Evolutionary conservation across 306 rosid genomes (phyloP).

Genomic region (Nissolia schottii): DNA sequence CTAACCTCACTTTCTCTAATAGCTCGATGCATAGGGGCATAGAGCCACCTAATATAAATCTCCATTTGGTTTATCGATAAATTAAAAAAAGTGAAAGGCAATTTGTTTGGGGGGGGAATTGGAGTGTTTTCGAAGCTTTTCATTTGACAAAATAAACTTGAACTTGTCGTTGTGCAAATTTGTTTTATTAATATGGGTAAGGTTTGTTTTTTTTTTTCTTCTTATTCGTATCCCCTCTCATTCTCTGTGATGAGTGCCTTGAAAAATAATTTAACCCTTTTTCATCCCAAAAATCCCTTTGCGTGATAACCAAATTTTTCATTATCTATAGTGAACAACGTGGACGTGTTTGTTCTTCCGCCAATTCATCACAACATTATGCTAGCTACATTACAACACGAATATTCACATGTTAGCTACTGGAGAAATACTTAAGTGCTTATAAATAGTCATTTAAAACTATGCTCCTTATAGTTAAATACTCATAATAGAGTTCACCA

Average conservation of each 20-base stretch:
- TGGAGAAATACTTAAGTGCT: too few species aligned
- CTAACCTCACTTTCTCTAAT: background rate
- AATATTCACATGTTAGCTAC: too few species aligned
- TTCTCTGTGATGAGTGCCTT: background rate
- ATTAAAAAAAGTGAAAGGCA: background rate
- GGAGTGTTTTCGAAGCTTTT: slow-evolving; percentile 24
- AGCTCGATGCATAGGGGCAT: background rate
- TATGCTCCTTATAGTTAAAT: too few species aligned
- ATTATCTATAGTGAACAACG: background rate
- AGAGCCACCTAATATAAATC: background rate
- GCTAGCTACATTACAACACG: too few species aligned
- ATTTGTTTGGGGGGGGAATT: slow-evolving; percentile 21
- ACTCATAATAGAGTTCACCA: too few species aligned
- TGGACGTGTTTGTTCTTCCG: background rate
- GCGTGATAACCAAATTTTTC: background rate
- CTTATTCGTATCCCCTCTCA: background rate
- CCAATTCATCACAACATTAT: background rate
- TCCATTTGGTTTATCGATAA: background rate
- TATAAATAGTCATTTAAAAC: too few species aligned
- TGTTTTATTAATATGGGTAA: background rate
- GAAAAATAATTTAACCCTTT: background rate
- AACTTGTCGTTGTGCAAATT: too few species aligned
- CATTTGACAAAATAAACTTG: background rate
- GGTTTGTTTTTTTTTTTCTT: background rate
- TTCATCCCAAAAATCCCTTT: background rate